These are phyloP conservation scores for Didymella keratinophila DNA, from an alignment of 2,329 filamentous ascomycete species.

Conservation along the genomic window DNA sequence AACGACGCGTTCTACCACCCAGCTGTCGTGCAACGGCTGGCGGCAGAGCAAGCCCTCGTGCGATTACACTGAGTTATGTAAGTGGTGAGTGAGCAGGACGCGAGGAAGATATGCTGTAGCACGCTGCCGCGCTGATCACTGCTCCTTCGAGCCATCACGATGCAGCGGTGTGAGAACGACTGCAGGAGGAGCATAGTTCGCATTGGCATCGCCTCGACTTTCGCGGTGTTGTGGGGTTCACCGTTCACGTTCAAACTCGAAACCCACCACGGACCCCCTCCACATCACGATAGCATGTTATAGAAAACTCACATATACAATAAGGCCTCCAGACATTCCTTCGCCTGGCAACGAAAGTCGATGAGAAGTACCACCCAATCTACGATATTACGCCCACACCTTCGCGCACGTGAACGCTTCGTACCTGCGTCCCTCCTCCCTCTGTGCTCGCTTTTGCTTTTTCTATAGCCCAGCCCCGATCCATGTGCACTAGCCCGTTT, in stretches of 20 bases:
- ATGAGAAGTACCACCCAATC: background rate
- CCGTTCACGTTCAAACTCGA: background rate
- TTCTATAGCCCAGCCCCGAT: background rate
- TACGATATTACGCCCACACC: background rate
- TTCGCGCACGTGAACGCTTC: conserved; percentile 7
- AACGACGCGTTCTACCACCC: conserved; percentile 7
- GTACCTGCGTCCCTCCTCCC: conserved; percentile 14
- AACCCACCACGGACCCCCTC: background rate
- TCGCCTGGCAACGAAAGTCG: conserved; percentile 1
- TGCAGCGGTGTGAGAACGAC: conserved; percentile 18
- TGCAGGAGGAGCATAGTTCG: background rate
- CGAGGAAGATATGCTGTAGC: conserved; percentile 17
- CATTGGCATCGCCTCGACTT: background rate
- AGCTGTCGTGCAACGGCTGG: conserved; percentile 16
- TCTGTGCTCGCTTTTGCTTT: conserved; percentile 13
- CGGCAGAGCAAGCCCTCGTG: conserved; percentile 9
- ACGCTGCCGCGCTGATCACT: conserved; percentile 13
- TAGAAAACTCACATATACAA: no score
- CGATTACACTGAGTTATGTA: conserved; percentile 11
- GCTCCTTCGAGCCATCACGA: background rate
- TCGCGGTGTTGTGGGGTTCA: background rate
- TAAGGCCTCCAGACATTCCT: background rate
- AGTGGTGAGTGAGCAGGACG: background rate
- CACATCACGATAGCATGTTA: background rate
- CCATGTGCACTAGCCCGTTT: background rate